Conservation (phyloP, 1,284 basidiomycete genomes). For the Ceratobasidium theobromae region DNA sequence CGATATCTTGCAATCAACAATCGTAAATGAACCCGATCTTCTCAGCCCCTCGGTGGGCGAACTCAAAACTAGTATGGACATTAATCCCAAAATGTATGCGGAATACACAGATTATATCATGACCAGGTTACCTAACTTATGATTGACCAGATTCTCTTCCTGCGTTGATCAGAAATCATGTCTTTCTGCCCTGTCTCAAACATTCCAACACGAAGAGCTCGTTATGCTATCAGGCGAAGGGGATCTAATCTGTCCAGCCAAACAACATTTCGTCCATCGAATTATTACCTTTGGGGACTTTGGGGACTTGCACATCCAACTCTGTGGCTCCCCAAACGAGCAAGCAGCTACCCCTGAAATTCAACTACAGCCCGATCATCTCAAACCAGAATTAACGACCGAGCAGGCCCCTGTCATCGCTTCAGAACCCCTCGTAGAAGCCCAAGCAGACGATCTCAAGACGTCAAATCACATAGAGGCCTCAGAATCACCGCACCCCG, state of each 20-base stretch:
- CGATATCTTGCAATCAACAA: not conserved
- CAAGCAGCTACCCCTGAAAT: too few relatives aligned
- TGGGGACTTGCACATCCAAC: not conserved
- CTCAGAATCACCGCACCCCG: too few relatives aligned
- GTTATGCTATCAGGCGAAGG: not conserved
- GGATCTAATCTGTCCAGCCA: not conserved
- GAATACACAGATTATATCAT: not conserved
- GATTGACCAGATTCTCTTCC: not conserved
- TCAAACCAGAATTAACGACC: too few relatives aligned
- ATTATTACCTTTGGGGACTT: not conserved
- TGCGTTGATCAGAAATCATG: not conserved
- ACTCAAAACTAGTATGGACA: not conserved
- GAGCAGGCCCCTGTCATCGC: too few relatives aligned
- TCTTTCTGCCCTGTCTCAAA: not conserved
- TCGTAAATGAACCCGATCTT: not conserved
- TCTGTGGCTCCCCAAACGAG: too few relatives aligned
- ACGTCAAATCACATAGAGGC: too few relatives aligned
- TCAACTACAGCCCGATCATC: too few relatives aligned
- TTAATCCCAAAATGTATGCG: not conserved
- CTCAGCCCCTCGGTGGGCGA: not conserved
- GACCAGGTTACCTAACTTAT: not conserved
- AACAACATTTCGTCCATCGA: not conserved
- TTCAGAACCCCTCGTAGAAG: too few relatives aligned
- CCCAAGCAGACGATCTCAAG: too few relatives aligned
- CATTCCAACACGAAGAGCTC: constrained; percentile 16